These are phyloP conservation scores for Plasmodium knowlesi DNA, from an alignment of 169 alveolate species.

Conservation along the genomic window DNA sequence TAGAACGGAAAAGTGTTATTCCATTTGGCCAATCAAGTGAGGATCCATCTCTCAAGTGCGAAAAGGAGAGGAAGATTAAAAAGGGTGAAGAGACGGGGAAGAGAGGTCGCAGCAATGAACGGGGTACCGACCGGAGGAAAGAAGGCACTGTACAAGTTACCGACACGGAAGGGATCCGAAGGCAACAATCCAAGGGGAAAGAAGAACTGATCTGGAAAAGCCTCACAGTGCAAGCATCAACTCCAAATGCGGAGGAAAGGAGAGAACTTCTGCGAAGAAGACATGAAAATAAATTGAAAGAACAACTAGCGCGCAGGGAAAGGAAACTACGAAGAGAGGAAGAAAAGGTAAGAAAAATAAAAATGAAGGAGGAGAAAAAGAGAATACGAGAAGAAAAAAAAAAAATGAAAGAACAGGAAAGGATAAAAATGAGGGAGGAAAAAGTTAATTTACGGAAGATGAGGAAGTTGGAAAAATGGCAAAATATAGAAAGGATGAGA, in stretches of 20 bases:
- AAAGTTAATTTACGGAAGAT: neutral
- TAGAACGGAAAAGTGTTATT: neutral
- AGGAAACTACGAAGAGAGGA: constrained; percentile 4
- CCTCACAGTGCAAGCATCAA: neutral
- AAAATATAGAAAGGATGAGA: neutral
- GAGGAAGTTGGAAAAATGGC: neutral
- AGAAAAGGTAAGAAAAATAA: neutral
- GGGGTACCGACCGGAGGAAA: neutral
- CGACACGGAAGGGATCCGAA: neutral
- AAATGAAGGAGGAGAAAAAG: neutral
- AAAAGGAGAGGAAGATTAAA: neutral
- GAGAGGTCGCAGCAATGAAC: neutral
- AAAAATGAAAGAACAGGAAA: constrained; percentile 20
- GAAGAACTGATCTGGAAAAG: neutral
- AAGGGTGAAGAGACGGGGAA: neutral
- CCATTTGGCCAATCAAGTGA: neutral
- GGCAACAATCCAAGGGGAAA: neutral
- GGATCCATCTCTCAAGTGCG: neutral
- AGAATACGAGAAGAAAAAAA: constrained; percentile 14
- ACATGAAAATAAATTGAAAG: constrained; percentile 8
- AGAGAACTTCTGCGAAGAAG: neutral
- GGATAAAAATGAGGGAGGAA: constrained; percentile 7
- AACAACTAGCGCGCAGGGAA: neutral
- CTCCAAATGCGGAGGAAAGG: neutral
- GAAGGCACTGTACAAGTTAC: neutral